These are phyloP conservation scores for Pythium insidiosum DNA, from an alignment of 352 stramenopile genomes.

Conservation along the genomic window DNA sequence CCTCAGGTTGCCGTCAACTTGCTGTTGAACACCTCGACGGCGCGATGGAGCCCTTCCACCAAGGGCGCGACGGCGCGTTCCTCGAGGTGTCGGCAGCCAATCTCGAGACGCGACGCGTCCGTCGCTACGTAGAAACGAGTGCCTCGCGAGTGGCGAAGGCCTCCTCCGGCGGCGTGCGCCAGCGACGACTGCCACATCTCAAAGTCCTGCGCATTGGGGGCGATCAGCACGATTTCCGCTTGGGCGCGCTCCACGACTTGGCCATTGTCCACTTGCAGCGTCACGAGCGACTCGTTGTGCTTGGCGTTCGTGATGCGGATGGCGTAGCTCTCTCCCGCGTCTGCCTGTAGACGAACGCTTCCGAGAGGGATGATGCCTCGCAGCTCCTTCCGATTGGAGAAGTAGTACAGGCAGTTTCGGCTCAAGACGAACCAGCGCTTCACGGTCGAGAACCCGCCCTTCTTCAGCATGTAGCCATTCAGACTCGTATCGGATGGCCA, in stretches of 20 bases:
- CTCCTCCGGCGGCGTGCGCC: constrained; percentile 69
- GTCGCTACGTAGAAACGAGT: constrained; percentile 83
- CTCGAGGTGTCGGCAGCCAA: constrained; percentile 70
- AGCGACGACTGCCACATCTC: constrained; percentile 87
- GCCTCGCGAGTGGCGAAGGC: constrained; percentile 69
- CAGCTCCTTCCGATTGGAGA: constrained; percentile 72
- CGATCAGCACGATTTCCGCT: constrained; percentile 68
- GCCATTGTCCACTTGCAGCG: constrained; percentile 74
- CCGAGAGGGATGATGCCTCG: constrained; percentile 82
- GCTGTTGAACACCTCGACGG: constrained; percentile 80
- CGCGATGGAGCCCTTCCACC: constrained; percentile 67
- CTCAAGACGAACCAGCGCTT: constrained; percentile 85
- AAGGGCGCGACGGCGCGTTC: constrained; percentile 73
- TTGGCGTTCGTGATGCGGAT: constrained; percentile 69
- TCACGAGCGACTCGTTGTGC: constrained; percentile 54
- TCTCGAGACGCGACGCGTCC: constrained; percentile 64
- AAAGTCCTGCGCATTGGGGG: constrained; percentile 59
- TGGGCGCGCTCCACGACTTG: constrained; percentile 77
- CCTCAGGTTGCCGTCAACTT: constrained; percentile 27
- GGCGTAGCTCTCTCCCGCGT: constrained; percentile 33
- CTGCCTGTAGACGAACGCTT: constrained; percentile 61
- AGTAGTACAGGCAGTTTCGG: constrained; percentile 87
- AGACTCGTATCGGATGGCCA: constrained; percentile 86
- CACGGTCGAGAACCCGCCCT: constrained; percentile 69
- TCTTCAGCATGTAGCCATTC: constrained; percentile 80